These are phyloP conservation scores for Suillus fuscotomentosus DNA, from an alignment of 768 basidiomycete species.

Conservation along the genomic window DNA sequence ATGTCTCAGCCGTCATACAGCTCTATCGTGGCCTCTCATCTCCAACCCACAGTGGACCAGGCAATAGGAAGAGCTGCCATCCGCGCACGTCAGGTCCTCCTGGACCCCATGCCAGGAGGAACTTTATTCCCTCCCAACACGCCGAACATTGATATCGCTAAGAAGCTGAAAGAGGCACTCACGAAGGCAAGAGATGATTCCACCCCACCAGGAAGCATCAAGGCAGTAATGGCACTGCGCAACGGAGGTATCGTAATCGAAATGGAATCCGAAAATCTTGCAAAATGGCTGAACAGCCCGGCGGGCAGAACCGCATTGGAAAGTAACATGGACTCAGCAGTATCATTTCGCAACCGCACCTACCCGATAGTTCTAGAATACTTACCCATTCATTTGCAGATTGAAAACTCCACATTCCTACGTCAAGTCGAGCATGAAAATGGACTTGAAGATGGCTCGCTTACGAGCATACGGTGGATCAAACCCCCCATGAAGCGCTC, in stretches of 20 bases:
- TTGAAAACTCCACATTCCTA: conserved; percentile 8
- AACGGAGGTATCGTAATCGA: too few relatives aligned
- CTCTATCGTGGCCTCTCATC: not conserved
- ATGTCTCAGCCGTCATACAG: not conserved
- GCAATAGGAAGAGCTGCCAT: not conserved
- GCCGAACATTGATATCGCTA: too few relatives aligned
- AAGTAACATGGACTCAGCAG: not conserved
- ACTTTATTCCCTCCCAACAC: too few relatives aligned
- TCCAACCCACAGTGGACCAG: not conserved
- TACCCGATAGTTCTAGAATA: conserved; percentile 15
- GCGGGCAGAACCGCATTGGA: not conserved
- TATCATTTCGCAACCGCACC: not conserved
- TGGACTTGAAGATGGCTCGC: not conserved
- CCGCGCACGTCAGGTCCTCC: not conserved
- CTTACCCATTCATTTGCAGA: conserved; percentile 20
- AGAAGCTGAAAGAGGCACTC: too few relatives aligned
- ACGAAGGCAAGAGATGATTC: too few relatives aligned
- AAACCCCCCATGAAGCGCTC: not conserved
- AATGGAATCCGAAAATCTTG: too few relatives aligned
- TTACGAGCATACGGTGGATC: not conserved
- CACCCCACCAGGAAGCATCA: too few relatives aligned
- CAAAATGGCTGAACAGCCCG: not conserved
- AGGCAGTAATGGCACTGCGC: too few relatives aligned
- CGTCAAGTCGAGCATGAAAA: conserved; percentile 13
- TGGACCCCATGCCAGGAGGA: not conserved